Evolutionary conservation across 306 rosid species (phyloP).

Genomic region (Hippophae tibetana): DNA sequence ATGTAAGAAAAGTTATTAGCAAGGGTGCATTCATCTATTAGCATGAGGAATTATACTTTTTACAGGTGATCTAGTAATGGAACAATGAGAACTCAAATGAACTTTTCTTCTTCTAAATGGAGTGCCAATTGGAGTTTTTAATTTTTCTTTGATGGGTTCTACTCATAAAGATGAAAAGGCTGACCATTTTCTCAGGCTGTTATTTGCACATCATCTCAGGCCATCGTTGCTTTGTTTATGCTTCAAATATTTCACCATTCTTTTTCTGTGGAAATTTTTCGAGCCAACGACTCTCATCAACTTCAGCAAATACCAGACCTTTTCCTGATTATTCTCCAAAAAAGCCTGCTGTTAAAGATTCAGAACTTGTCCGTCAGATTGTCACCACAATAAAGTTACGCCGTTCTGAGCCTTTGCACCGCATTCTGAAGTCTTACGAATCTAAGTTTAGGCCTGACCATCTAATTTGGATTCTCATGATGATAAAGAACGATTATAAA

Average conservation of each 20-base stretch:
- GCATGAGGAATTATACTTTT: neutral
- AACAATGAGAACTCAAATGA: conserved; percentile 20
- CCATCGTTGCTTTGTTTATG: conserved; percentile 6
- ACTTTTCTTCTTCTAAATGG: conserved; percentile 15
- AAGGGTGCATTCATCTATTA: no score
- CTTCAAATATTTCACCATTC: conserved; percentile 15
- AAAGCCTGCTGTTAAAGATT: conserved; percentile 47
- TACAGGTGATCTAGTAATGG: conserved; percentile 21
- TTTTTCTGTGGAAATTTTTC: conserved; percentile 14
- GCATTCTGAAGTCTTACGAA: conserved; percentile 49
- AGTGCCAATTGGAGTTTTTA: conserved; percentile 11
- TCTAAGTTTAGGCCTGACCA: conserved; percentile 45
- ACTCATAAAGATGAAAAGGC: conserved; percentile 50
- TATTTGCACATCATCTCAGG: conserved; percentile 18
- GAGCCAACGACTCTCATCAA: conserved; percentile 17
- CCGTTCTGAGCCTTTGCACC: conserved; percentile 50
- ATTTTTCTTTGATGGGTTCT: conserved; percentile 31
- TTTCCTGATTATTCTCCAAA: conserved; percentile 81
- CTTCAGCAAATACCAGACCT: conserved; percentile 43
- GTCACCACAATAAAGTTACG: conserved; percentile 55
- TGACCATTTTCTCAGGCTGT: conserved; percentile 20
- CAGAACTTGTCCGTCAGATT: conserved; percentile 50
- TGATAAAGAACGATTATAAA: conserved; percentile 43
- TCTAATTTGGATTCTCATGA: conserved; percentile 66
- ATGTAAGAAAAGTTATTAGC: no score